Percentiles rank a stretch among this genome's conserved stretches.
phyloP scores from a whole-genome alignment of 2,329 filamentous ascomycete genomes.

The Colletotrichum shisoi region DNA sequence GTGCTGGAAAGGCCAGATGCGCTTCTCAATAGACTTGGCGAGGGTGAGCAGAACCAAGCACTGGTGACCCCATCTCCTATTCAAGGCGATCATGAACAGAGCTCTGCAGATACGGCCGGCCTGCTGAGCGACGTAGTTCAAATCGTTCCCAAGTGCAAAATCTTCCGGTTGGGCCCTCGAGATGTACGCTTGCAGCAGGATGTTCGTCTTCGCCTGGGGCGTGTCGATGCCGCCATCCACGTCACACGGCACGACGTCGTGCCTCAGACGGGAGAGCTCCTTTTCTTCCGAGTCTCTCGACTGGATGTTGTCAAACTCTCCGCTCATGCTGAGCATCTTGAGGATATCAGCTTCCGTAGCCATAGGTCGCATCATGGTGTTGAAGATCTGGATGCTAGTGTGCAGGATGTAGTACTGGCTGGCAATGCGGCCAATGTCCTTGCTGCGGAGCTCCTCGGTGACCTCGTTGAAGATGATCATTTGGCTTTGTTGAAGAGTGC shows the following conservation, averaged over 20 bases:
- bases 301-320: constrained; percentile 97
- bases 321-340: constrained; percentile 96
- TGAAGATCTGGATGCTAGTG: constrained; percentile 94
- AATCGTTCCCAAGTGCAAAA: constrained; percentile 90
- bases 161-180: constrained; percentile 87
- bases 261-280: constrained; percentile 78
- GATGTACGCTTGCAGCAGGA: constrained; percentile 92
- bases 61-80: constrained; percentile 93
- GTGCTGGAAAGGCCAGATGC: constrained; percentile 94
- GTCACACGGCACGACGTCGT: constrained; percentile 77
- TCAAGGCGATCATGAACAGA: constrained; percentile 96
- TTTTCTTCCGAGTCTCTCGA: constrained; percentile 88
- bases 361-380: constrained; percentile 86
- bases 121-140: constrained; percentile 95
- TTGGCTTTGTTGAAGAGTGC: constrained; percentile 87
- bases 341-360: constrained; percentile 91
- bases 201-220: constrained; percentile 92
- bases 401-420: constrained; percentile 97
- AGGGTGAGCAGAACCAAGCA: constrained; percentile 89
- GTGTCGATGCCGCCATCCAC: constrained; percentile 75
- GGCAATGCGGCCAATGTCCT: constrained; percentile 94
- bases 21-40: constrained; percentile 96
- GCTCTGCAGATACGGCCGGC: constrained; percentile 92
- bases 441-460: constrained; percentile 90
- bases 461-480: constrained; percentile 99